Percentiles rank a stretch among this genome's conserved stretches.
These are phyloP conservation scores for Monosporozyma aquatica DNA, from an alignment of 805 yeast genomes.

Conservation along the genomic window DNA sequence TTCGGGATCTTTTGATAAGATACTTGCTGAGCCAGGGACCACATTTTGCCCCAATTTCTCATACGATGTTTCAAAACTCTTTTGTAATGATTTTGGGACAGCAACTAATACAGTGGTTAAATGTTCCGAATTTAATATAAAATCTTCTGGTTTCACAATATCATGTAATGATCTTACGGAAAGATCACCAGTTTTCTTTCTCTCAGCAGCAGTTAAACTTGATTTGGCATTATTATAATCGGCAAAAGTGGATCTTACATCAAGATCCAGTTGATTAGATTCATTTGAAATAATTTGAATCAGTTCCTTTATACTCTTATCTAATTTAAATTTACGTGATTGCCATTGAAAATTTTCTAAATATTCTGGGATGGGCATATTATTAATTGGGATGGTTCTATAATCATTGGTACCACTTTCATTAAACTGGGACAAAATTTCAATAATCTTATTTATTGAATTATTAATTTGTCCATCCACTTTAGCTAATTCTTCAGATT, in stretches of 20 bases:
- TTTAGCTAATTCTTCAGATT: conserved; percentile 81
- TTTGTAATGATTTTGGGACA: conserved; percentile 60
- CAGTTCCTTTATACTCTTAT: conserved; percentile 71
- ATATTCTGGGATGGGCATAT: conserved; percentile 46
- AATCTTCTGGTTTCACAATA: conserved; percentile 72
- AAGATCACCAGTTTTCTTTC: conserved; percentile 88
- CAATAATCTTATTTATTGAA: conserved; percentile 67
- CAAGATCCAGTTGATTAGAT: conserved; percentile 74
- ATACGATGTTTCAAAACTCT: conserved; percentile 57
- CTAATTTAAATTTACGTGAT: conserved; percentile 73
- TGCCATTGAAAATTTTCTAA: conserved; percentile 81
- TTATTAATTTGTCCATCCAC: conserved; percentile 68
- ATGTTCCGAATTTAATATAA: conserved; percentile 79
- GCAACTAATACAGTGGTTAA: conserved; percentile 80
- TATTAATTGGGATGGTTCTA: conserved; percentile 43
- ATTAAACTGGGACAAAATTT: conserved; percentile 48
- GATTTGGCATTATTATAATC: conserved; percentile 76
- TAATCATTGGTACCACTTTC: conserved; percentile 37
- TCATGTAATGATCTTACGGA: conserved; percentile 87
- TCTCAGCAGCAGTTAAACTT: conserved; percentile 76
- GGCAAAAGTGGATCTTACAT: conserved; percentile 67
- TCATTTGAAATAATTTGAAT: conserved; percentile 63
- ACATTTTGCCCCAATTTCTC: conserved; percentile 74
- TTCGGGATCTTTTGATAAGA: conserved; percentile 65
- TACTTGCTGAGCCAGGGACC: conserved; percentile 80